Evolutionary conservation across 176 grass and related monocot genomes (phyloP).

Genomic region (Oryza meridionalis): DNA sequence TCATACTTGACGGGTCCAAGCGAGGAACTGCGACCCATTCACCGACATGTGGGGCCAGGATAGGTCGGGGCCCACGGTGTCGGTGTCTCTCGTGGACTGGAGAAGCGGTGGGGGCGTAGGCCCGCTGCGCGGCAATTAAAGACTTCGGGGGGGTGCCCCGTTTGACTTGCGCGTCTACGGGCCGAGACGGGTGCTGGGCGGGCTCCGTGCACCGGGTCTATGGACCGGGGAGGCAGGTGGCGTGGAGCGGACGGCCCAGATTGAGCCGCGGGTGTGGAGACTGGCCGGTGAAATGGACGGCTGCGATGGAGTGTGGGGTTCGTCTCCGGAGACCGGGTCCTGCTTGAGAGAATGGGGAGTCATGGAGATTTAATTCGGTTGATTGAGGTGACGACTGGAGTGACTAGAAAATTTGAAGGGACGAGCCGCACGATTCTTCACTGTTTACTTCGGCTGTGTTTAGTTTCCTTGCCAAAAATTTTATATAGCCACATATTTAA

Average conservation of each 20-base stretch:
- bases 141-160: constrained; percentile 29
- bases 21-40: not conserved
- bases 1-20: constrained; percentile 19
- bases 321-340: not conserved
- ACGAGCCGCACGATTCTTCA: not conserved
- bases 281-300: not conserved
- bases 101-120: not conserved
- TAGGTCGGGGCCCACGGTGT: accelerated
- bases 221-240: not conserved
- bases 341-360: not conserved
- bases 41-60: accelerated
- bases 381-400: constrained; percentile 2
- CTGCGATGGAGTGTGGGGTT: not conserved
- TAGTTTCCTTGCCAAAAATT: no score
- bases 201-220: not conserved
- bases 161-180: constrained; percentile 38
- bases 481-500: no score
- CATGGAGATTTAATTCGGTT: constrained; percentile 2
- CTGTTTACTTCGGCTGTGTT: not conserved
- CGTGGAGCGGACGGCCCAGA: not conserved
- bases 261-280: not conserved
- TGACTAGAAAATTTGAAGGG: not conserved
- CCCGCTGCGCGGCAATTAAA: constrained; percentile 9
- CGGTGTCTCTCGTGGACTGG: not conserved
- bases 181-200: not conserved